Evolutionary conservation across 2,329 filamentous ascomycete genomes (phyloP).

Genomic region (Fusarium goolgardi): DNA sequence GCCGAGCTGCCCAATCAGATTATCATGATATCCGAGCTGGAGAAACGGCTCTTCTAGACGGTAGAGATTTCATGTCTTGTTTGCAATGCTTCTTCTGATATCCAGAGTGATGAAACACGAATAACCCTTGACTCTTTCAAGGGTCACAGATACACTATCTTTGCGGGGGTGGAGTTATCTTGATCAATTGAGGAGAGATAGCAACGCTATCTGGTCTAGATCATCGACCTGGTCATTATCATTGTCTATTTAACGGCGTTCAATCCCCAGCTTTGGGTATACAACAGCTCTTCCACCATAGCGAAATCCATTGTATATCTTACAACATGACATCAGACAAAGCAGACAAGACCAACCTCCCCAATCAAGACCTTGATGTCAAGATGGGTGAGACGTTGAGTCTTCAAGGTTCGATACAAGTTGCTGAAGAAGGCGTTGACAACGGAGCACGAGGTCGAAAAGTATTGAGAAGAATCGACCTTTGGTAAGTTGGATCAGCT

Average conservation of each 20-base stretch:
- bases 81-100: background rate
- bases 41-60: conserved; percentile 16
- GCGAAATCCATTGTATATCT: background rate
- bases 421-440: conserved; percentile 19
- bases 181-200: background rate
- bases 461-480: conserved; percentile 33
- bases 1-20: conserved; percentile 36
- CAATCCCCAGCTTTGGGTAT: background rate
- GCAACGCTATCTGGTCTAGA: conserved; percentile 2
- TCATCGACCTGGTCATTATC: background rate
- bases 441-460: background rate
- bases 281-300: background rate
- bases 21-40: conserved; percentile 1
- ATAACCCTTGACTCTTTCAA: conserved; percentile 17
- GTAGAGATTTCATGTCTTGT: background rate
- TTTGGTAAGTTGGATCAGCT: conserved; percentile 6
- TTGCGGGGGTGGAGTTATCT: conserved; percentile 31
- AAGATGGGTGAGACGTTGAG: conserved; percentile 36
- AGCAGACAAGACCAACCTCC: conserved; percentile 7
- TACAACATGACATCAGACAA: conserved; percentile 18
- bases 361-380: conserved; percentile 6
- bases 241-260: conserved; percentile 15
- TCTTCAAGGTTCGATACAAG: conserved; percentile 23
- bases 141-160: background rate
- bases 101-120: background rate